These are phyloP conservation scores for Mortierella sp. DNA, from an alignment of 371 early-diverging fungal species.

Conservation along the genomic window DNA sequence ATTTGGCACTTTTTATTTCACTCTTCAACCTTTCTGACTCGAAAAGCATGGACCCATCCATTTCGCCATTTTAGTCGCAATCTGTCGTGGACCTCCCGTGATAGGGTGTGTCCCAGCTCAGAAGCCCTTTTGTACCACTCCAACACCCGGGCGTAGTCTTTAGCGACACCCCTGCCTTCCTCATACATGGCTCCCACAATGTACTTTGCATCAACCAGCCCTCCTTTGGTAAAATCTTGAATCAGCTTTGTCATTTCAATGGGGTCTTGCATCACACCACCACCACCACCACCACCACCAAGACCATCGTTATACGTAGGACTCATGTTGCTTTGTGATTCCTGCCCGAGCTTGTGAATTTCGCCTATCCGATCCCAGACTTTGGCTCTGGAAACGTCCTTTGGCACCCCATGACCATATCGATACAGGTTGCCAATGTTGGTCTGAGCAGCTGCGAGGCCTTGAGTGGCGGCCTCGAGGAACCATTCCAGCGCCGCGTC, in stretches of 20 bases:
- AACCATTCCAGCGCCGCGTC: not conserved
- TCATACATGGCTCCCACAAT: not conserved
- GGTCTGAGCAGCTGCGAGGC: not conserved
- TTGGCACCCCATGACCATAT: not conserved
- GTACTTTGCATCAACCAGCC: not conserved
- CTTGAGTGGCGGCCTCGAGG: not conserved
- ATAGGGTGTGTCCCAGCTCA: too few relatives aligned
- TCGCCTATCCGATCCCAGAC: conserved; percentile 32
- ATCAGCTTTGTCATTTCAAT: too few relatives aligned
- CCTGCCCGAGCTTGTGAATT: conserved; percentile 56
- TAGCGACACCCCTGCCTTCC: conserved; percentile 73
- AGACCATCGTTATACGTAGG: conserved; percentile 63
- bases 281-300: conserved; percentile 22
- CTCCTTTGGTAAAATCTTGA: not conserved
- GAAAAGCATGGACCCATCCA: too few relatives aligned
- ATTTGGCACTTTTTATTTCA: too few relatives aligned
- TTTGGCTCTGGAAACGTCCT: not conserved
- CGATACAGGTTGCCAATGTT: conserved; percentile 6
- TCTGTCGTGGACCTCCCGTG: too few relatives aligned
- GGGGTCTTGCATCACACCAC: too few relatives aligned
- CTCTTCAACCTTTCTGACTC: too few relatives aligned
- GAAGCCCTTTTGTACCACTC: conserved; percentile 32
- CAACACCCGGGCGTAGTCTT: conserved; percentile 60
- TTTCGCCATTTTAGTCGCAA: too few relatives aligned
- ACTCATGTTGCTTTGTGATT: conserved; percentile 60